Conservation (phyloP, 208 protist genomes). For the Trichomonas tenax region DNA sequence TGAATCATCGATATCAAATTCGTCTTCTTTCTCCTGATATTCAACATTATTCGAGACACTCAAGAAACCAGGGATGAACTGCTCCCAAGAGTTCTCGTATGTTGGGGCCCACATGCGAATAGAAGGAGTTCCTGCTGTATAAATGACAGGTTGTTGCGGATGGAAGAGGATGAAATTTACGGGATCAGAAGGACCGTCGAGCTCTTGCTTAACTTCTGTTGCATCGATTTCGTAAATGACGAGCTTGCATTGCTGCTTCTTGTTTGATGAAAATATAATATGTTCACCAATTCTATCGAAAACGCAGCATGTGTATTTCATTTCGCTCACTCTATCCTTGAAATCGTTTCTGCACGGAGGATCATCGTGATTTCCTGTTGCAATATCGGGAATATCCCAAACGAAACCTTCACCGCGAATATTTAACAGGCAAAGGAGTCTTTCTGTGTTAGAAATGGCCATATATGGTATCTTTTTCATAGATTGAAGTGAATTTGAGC, state of each 20-base stretch:
- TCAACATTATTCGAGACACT: neutral
- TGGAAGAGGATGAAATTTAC: neutral
- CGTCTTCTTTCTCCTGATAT: neutral
- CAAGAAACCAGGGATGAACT: neutral
- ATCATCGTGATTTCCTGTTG: neutral
- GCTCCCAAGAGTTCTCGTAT: neutral
- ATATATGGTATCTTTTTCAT: neutral
- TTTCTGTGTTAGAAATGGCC: neutral
- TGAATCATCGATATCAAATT: constrained; percentile 1
- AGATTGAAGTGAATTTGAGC: too few species aligned
- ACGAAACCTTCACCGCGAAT: neutral
- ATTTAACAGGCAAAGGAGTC: neutral
- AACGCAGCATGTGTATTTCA: neutral
- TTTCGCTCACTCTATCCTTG: neutral
- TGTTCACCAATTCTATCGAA: neutral
- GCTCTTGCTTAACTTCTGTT: neutral
- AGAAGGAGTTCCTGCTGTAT: neutral
- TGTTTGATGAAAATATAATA: neutral
- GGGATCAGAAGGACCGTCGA: neutral
- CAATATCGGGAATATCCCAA: neutral
- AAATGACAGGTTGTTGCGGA: neutral
- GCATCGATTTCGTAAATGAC: neutral
- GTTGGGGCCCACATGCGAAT: neutral
- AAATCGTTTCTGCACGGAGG: neutral
- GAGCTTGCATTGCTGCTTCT: neutral